Evolutionary conservation across 345 rosid genomes (phyloP).

Genomic region (Pelargonium nanum): DNA sequence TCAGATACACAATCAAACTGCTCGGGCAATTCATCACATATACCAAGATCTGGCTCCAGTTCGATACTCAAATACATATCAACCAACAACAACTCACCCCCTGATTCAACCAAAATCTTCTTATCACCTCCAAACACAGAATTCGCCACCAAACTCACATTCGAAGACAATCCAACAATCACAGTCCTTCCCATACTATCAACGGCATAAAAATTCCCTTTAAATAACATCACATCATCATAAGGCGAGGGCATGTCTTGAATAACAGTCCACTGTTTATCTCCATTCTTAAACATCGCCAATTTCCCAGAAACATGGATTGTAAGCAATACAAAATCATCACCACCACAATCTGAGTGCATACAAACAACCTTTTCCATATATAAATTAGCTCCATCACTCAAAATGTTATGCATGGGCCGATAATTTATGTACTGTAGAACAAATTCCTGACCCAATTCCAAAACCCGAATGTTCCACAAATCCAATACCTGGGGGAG

Average conservation of each 20-base stretch:
- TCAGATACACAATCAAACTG: constrained; percentile 39
- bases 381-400: constrained; percentile 34
- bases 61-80: constrained; percentile 76
- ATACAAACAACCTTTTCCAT: constrained; percentile 69
- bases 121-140: constrained; percentile 79
- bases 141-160: constrained; percentile 22
- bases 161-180: constrained; percentile 31
- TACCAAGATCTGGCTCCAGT: constrained; percentile 23
- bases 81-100: constrained; percentile 58
- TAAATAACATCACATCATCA: constrained; percentile 62
- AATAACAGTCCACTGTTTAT: constrained; percentile 56
- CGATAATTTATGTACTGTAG: constrained; percentile 36
- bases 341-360: constrained; percentile 17
- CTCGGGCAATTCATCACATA: constrained; percentile 23
- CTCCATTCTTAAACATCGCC: constrained; percentile 55
- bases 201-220: constrained; percentile 59
- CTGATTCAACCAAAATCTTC: constrained; percentile 78
- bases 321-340: constrained; percentile 58
- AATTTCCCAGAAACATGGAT: constrained; percentile 85
- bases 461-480: constrained; percentile 27
- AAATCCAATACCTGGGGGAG: constrained; percentile 46
- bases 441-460: constrained; percentile 61
- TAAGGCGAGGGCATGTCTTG: constrained; percentile 70
- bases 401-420: constrained; percentile 2
- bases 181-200: constrained; percentile 66